Evolutionary conservation across 371 early-diverging fungal species (phyloP).

Genomic region (Mucor circinelloides): DNA sequence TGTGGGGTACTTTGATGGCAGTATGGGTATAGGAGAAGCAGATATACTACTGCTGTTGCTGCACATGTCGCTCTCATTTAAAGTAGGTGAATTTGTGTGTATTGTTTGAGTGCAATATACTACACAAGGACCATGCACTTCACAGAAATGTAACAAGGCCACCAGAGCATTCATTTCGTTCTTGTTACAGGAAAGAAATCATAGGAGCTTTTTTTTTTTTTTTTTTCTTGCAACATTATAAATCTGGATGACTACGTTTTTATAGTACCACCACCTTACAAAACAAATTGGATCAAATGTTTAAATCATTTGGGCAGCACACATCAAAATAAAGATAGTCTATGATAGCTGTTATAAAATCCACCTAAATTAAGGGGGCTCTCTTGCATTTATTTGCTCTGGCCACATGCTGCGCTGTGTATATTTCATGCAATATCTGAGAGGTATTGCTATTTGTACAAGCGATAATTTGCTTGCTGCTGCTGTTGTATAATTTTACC

Average conservation of each 20-base stretch:
- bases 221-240: background rate
- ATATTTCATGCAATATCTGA: background rate
- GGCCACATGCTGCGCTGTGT: background rate
- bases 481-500: no score
- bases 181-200: background rate
- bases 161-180: constrained; percentile 55
- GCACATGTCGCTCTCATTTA: background rate
- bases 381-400: background rate
- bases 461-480: no score
- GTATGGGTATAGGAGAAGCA: constrained; percentile 4
- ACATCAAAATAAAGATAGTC: background rate
- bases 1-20: background rate
- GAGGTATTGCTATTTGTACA: no score
- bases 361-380: background rate
- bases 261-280: background rate
- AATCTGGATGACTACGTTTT: background rate
- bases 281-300: background rate
- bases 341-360: background rate
- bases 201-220: background rate
- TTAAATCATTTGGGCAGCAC: background rate
- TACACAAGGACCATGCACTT: constrained; percentile 60
- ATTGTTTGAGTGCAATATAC: constrained; percentile 61
- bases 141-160: constrained; percentile 61
- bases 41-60: background rate
- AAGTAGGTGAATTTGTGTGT: constrained; percentile 23